Conservation (phyloP, 2,329 filamentous ascomycete genomes). For the Xylaria multiplex region DNA sequence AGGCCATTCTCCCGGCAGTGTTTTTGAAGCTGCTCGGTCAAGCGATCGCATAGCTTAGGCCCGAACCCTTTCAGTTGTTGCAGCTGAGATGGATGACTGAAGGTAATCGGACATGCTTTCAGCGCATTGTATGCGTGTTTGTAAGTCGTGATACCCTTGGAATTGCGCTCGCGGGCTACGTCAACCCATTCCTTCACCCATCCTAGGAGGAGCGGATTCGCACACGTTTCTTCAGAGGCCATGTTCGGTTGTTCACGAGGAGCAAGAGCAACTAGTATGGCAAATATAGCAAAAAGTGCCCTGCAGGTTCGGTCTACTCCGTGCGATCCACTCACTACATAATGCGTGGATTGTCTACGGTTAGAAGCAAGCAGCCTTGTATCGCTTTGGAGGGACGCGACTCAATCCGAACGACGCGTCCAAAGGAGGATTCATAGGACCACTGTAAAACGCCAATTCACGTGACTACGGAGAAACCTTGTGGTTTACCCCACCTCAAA, state of each 20-base stretch:
- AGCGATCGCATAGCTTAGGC: slow-evolving; percentile 73
- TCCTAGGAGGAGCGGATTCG: slow-evolving; percentile 75
- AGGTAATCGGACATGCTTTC: slow-evolving; percentile 75
- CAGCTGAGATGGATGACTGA: slow-evolving; percentile 78
- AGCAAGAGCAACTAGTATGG: slow-evolving; percentile 15
- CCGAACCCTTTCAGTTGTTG: slow-evolving; percentile 79
- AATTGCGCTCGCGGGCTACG: slow-evolving; percentile 72
- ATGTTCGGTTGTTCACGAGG: slow-evolving; percentile 26
- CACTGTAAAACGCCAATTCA: slow-evolving; percentile 39
- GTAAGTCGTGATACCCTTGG: slow-evolving; percentile 77
- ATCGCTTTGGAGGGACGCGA: slow-evolving; percentile 10
- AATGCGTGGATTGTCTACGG: not conserved
- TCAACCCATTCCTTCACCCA: slow-evolving; percentile 86
- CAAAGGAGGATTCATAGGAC: not conserved
- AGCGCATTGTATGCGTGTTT: slow-evolving; percentile 81
- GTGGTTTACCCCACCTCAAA: not conserved
- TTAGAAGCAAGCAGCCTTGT: not conserved
- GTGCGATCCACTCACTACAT: not conserved
- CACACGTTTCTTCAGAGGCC: slow-evolving; percentile 56
- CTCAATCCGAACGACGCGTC: slow-evolving; percentile 27
- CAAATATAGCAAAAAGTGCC: slow-evolving; percentile 3
- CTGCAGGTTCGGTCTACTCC: not conserved
- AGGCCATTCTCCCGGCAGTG: slow-evolving; percentile 74
- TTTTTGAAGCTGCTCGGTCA: slow-evolving; percentile 68
- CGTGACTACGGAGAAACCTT: slow-evolving; percentile 25